Evolutionary conservation across 2,329 filamentous ascomycete species (phyloP), one percentile per base, ranked within the genome.

Genomic region (Epichloe aotearoae): DNA sequence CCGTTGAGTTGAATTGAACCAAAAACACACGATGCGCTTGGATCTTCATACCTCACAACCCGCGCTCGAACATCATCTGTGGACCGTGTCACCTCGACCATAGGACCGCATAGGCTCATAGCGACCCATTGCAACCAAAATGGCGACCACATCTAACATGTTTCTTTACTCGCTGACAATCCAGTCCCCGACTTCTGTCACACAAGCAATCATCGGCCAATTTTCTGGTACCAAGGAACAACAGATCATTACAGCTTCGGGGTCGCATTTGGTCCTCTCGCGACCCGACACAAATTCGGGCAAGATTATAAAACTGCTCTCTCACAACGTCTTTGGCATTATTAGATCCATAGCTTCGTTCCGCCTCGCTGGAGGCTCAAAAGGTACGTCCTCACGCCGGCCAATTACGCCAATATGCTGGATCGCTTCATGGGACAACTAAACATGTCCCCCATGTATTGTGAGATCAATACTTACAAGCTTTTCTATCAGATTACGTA

Each of bases 81-180:
- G 26, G 26, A 30, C 0, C 26, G 8, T 30, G 26, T 30, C 26
- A 30, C 26, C 26, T 30, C 26, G 0, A 30, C 0, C 26, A 30
- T 30, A 30, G 8, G 26, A 30, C 26, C 0, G 26, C 26, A 10
- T 30, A 30, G 26, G 26, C 26, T 30, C 26, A 10, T 10, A 30
- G 26, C 26, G 26, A 10, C 26, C 8, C 26, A 30, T 1, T 30
- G 8, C 3, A 30, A 10, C 26, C 26, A 30, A 4, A 10, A 97
- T 97, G 93, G 91, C 93, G 74, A 95, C 90, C 66, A 95, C 91
- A 54, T 96, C 90, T 58, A 91, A 91, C 68, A 95, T 96, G 88
- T 96, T 96, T 69, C 83, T 98, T 73, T 98, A 98, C 74, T 93
- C 88, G 63, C 77, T 98, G 73, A 97, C 93, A 59, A 83, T 98